Evolutionary conservation across 108 stramenopile species (phyloP).

Genomic region (Asterionellopsis glacialis): DNA sequence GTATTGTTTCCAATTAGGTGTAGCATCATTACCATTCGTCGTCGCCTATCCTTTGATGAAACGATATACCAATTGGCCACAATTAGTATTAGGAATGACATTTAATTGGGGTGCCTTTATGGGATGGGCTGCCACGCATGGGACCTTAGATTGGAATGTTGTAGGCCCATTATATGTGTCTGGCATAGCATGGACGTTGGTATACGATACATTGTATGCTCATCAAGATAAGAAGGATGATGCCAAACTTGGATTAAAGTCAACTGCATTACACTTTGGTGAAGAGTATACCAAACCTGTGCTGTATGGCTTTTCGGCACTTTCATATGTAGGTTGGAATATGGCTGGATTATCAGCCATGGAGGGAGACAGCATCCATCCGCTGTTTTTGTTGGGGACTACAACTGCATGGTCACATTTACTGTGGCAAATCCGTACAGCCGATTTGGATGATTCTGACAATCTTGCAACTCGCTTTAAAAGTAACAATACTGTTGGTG

Average conservation of each 20-base stretch:
- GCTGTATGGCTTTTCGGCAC: slow-evolving; percentile 41
- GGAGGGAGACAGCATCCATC: too few relatives aligned
- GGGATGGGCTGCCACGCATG: slow-evolving; percentile 85
- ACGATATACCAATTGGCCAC: slow-evolving; percentile 91
- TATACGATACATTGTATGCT: slow-evolving; percentile 99
- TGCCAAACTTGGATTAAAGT: slow-evolving; percentile 78
- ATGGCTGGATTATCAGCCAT: slow-evolving; percentile 36
- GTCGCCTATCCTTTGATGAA: slow-evolving; percentile 93
- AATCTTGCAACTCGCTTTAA: slow-evolving; percentile 82
- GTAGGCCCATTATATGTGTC: slow-evolving; percentile 82
- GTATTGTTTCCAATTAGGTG: slow-evolving; percentile 81
- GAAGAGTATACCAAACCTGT: slow-evolving; percentile 68
- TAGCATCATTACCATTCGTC: slow-evolving; percentile 88
- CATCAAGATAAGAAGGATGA: slow-evolving; percentile 98
- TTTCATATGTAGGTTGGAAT: slow-evolving; percentile 50
- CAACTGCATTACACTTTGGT: slow-evolving; percentile 90
- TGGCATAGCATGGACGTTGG: slow-evolving; percentile 93
- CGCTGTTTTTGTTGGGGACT: slow-evolving; percentile 47
- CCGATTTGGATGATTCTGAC: slow-evolving; percentile 69
- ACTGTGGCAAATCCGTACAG: slow-evolving; percentile 83
- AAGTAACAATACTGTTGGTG: slow-evolving; percentile 74
- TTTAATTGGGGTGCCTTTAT: slow-evolving; percentile 98
- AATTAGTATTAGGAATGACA: slow-evolving; percentile 91
- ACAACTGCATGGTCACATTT: slow-evolving; percentile 69
- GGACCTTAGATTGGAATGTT: slow-evolving; percentile 59